A percentile compares a stretch with the other conserved stretches of the same genome.
phyloP scores from a whole-genome alignment of 345 rosid genomes.

The Bruguiera parviflora region DNA sequence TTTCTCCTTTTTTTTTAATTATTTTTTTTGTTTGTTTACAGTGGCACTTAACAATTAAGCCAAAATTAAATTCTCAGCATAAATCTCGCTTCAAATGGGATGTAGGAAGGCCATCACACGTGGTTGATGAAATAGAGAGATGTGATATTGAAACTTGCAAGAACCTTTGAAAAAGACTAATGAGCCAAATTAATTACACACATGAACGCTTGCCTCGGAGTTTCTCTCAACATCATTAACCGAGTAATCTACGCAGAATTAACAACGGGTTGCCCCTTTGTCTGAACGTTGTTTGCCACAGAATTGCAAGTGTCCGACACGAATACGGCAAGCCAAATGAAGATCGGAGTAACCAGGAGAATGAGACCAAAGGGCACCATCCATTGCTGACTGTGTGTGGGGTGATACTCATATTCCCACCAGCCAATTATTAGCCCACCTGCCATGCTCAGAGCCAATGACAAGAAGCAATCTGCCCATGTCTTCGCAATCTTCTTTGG shows the following conservation, averaged over 20 bases:
- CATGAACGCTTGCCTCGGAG: not conserved
- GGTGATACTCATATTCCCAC: constrained; percentile 55
- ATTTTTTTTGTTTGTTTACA: no score
- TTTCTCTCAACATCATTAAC: constrained; percentile 21
- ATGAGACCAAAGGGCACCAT: constrained; percentile 79
- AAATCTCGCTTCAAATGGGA: no score
- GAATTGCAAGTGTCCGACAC: constrained; percentile 37
- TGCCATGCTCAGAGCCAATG: constrained; percentile 32
- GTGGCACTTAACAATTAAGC: no score
- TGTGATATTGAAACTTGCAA: no score
- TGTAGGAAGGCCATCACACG: no score
- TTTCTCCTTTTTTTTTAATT: no score
- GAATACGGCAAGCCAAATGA: constrained; percentile 41
- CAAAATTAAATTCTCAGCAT: no score
- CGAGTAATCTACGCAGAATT: constrained; percentile 7
- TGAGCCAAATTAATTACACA: not conserved
- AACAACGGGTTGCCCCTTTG: not conserved
- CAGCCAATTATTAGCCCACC: constrained; percentile 52
- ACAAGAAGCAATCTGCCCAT: constrained; percentile 21
- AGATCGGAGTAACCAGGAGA: constrained; percentile 49
- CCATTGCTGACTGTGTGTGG: constrained; percentile 60
- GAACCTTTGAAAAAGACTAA: not conserved
- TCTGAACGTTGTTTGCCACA: not conserved
- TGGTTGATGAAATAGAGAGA: no score
- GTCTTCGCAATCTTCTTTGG: constrained; percentile 9